Evolutionary conservation across 352 stramenopile species (phyloP), one percentile per base, ranked within the genome.

Genomic region (Pythium angustatum): DNA sequence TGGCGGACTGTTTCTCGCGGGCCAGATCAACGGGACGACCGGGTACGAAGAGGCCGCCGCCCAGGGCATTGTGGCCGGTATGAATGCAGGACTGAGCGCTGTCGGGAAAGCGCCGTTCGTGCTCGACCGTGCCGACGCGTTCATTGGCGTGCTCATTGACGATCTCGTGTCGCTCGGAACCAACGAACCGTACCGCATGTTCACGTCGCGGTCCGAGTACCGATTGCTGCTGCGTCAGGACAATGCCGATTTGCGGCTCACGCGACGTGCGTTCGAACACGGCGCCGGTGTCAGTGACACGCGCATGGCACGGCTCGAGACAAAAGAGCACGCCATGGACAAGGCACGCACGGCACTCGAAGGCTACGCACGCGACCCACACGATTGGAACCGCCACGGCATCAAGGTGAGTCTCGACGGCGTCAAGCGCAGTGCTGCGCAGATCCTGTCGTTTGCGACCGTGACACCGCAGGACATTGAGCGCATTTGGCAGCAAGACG

Each of bases 21-120:
- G 98, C 10, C 97, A 99, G 81, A 99, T 99, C 74, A 99, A 98
- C 73, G 97, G 98, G 36, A 99, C 98, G 12, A 99, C 98, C 0
- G 98, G 98, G 12, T 99, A 99, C 78, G 98, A 99, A 87, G 98
- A 99, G 79, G 98, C 98, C 6, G 98, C 90, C 3, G 98, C 97
- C 0, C 97, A 99, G 69, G 98, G 98, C 27, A 91, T 99, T 40
- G 76, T 99, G 26, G 98, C 98, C 6, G 98, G 98, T 26, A 89
- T 96, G 36, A 99, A 99, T 75, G 97, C 97, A 28, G 96, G 91
- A 5, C 72, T 98, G 33, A 71, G 72, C 19, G 90, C 85, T 5
- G 75, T 81, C 34, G 76, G 76, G 22, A 76, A 76, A n/a, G 67
- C 79, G 10, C 64, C 83, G 21, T 94, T 99, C 50, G 77, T 98